Evolutionary conservation across 768 basidiomycete species (phyloP), one percentile per base, ranked within the genome.

Genomic region (Thelephora aurantiotincta): DNA sequence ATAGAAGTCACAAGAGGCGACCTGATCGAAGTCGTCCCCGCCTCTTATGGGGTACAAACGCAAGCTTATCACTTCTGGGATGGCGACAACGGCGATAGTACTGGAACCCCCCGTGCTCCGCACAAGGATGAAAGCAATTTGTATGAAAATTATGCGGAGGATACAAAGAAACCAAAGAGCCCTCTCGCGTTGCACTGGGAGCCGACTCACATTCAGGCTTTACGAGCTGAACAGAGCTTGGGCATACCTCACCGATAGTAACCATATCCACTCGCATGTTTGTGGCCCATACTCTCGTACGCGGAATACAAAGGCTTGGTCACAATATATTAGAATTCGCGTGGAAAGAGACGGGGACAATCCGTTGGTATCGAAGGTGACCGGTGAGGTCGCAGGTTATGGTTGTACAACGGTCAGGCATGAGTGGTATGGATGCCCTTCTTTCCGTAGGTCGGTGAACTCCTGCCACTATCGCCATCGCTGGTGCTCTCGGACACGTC

Each of bases 1-100:
- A 94, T 98, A 47, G 94, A 98, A 63, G 83, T 99, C 55, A 89
- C 94, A 34, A 77, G 96, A 11, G 96, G 96, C 0, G 96, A 99
- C 60, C 68, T 98, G n/a, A 74, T 98, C 35, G 96, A 99, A 62
- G 85, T 91, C 44, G 77, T 87, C 0, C 87, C 88, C 2, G 82
- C 87, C 9, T 86, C 82, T 5, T 90, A 90, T 54, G 92, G 92
- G 9, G 92, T 96, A 38, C 81, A 86, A 51, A 84, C 82, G 51
- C 81, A 89, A 54, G 88, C 90, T 6, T 90, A 56, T 63, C 87
- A 91, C 61, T 91, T 91, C 65, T 91, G 87, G 87, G 86, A 88
- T 54, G 87, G 87, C 0, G 70, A 69, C 6, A 60, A 57, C 2
- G 63, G 55, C 33, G 64, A 63, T 19, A 64, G 51, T 23, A 52